phyloP scores from a whole-genome alignment of 495 filamentous ascomycete species.

The Aspergillus kassunensis region DNA sequence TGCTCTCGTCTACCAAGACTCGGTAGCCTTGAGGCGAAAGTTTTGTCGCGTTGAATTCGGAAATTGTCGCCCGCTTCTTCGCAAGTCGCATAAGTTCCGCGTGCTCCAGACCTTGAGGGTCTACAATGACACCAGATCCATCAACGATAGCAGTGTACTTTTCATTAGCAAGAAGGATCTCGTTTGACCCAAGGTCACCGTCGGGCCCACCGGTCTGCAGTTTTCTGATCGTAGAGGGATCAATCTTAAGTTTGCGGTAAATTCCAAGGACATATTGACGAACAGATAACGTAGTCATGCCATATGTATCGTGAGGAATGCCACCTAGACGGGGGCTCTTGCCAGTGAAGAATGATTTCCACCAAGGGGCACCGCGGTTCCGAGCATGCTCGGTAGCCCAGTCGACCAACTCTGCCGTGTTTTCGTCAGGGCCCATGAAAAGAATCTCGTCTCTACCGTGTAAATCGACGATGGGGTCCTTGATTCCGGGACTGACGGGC shows the following conservation, averaged over 20 bases:
- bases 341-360: constrained; percentile 99
- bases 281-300: constrained; percentile 97
- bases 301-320: constrained; percentile 92
- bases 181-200: constrained; percentile 94
- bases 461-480: constrained; percentile 95
- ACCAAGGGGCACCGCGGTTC: constrained; percentile 86
- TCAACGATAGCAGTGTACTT: constrained; percentile 92
- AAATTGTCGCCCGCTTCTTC: constrained; percentile 84
- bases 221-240: constrained; percentile 78
- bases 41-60: constrained; percentile 78
- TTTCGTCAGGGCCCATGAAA: constrained; percentile 98
- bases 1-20: constrained; percentile 87
- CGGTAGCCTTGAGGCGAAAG: constrained; percentile 85
- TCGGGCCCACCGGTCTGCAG: constrained; percentile 97
- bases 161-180: constrained; percentile 93
- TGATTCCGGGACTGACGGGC: constrained; percentile 90
- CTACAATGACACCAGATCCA: constrained; percentile 89
- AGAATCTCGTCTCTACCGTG: constrained; percentile 93
- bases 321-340: constrained; percentile 94
- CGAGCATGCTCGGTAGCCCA: constrained; percentile 97
- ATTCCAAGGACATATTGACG: constrained; percentile 94
- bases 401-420: constrained; percentile 93
- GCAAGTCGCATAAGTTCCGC: constrained; percentile 81
- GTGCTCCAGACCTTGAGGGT: constrained; percentile 83
- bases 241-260: constrained; percentile 88